Conservation (phyloP, 1,284 basidiomycete genomes). For the Meira miltonrushii region DNA sequence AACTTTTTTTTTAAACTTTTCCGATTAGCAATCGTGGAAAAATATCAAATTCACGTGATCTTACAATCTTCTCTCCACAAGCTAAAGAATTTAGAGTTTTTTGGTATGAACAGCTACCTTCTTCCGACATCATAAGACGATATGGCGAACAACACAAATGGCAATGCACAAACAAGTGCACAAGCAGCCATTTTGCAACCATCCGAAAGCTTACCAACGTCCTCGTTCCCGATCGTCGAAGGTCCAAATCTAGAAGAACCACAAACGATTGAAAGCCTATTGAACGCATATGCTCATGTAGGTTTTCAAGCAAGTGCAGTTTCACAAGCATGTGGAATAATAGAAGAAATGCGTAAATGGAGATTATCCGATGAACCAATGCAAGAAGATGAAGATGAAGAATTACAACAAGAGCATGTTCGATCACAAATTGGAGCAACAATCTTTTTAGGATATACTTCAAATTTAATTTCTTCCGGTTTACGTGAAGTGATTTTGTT, state of each 20-base stretch:
- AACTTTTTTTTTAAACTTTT: no score
- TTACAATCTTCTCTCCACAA: no score
- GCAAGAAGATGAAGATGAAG: slow-evolving; percentile 27
- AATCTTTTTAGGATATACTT: slow-evolving; percentile 95
- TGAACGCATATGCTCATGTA: slow-evolving; percentile 77
- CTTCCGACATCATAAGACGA: background rate
- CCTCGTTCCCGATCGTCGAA: slow-evolving; percentile 60
- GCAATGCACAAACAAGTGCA: background rate
- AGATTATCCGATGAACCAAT: slow-evolving; percentile 26
- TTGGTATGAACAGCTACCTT: no score
- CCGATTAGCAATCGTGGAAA: no score
- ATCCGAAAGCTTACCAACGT: slow-evolving; percentile 21
- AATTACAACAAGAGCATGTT: slow-evolving; percentile 57
- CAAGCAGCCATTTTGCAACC: slow-evolving; percentile 16
- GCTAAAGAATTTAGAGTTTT: no score
- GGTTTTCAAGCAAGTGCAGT: slow-evolving; percentile 94
- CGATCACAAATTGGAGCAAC: slow-evolving; percentile 70
- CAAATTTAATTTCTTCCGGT: slow-evolving; percentile 96
- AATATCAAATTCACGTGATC: no score
- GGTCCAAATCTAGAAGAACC: slow-evolving; percentile 80
- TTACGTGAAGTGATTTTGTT: slow-evolving; percentile 87
- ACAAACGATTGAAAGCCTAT: slow-evolving; percentile 64
- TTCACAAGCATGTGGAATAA: slow-evolving; percentile 78
- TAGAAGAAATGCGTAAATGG: slow-evolving; percentile 68
- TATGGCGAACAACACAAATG: background rate